phyloP scores from a whole-genome alignment of 2,329 filamentous ascomycete genomes.

The Fusarium albosuccineum region DNA sequence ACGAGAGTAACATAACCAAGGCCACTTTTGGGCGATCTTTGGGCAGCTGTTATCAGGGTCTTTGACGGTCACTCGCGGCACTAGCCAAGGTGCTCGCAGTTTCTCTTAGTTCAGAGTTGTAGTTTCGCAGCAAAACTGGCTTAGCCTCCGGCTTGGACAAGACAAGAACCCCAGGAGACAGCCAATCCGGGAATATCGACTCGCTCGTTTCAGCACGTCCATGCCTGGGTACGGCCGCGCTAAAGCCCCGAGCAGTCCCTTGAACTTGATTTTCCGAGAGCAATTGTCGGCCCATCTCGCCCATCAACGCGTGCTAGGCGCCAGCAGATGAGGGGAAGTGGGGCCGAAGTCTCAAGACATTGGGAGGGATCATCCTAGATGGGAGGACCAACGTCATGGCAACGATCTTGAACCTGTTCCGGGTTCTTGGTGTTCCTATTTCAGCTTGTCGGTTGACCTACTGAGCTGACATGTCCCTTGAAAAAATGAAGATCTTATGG shows the following conservation, averaged over 20 bases:
- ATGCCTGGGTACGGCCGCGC: conserved; percentile 14
- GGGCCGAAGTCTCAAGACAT: conserved; percentile 32
- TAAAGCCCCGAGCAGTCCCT: conserved; percentile 21
- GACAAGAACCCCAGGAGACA: conserved; percentile 16
- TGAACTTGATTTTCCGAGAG: conserved; percentile 13
- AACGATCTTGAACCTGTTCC: conserved; percentile 20
- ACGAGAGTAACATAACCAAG: conserved; percentile 25
- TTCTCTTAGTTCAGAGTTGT: conserved; percentile 34
- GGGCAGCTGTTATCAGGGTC: conserved; percentile 36
- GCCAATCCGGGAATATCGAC: conserved; percentile 30
- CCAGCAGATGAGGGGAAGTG: conserved; percentile 45
- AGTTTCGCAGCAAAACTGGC: conserved; percentile 31
- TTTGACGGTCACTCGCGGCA: conserved; percentile 19
- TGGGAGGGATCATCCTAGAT: conserved; percentile 35
- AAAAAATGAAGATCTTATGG: neutral
- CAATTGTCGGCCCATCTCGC: conserved; percentile 24
- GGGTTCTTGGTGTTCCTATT: conserved; percentile 13
- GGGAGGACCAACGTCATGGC: conserved; percentile 38
- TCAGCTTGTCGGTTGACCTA: conserved; percentile 3
- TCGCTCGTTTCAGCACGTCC: conserved; percentile 26
- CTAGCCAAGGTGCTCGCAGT: conserved; percentile 36
- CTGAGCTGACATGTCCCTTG: neutral
- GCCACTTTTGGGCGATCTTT: conserved; percentile 35
- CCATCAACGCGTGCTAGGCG: conserved; percentile 3
- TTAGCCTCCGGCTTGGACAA: conserved; percentile 29